Percentiles rank a stretch among this genome's conserved stretches.
Conservation (phyloP, 768 basidiomycete species). For the Fistulinella prunicolor region DNA sequence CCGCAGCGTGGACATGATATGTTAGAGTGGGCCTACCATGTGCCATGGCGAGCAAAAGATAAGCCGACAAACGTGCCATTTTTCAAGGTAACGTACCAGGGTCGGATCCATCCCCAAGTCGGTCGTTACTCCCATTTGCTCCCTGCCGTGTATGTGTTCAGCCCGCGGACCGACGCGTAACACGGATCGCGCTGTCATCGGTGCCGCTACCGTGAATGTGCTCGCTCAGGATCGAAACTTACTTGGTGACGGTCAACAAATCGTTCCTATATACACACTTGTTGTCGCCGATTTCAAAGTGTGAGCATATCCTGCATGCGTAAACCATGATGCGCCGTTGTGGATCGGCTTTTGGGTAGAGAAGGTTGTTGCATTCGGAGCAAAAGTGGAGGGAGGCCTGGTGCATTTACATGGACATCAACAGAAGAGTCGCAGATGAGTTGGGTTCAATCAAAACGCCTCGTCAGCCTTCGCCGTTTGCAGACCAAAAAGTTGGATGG, state of each 20-base stretch:
- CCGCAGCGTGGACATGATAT: constrained; percentile 82
- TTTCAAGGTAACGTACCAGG: constrained; percentile 47
- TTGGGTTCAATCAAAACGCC: constrained; percentile 1
- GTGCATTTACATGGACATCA: background rate
- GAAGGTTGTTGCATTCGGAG: constrained; percentile 91
- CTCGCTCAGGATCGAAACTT: constrained; percentile 18
- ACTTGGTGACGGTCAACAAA: constrained; percentile 92
- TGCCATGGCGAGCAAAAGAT: no score
- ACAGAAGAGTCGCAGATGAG: no score
- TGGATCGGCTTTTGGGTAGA: constrained; percentile 91
- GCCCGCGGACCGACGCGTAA: background rate
- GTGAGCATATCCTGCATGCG: constrained; percentile 86
- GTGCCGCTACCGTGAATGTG: background rate
- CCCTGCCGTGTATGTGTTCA: constrained; percentile 46
- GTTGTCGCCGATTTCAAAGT: constrained; percentile 82
- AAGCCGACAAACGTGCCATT: background rate
- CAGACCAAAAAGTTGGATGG: constrained; percentile 3
- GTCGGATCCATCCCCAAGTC: constrained; percentile 90
- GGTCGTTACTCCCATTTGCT: constrained; percentile 88
- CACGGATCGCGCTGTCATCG: constrained; percentile 13
- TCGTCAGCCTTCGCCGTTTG: constrained; percentile 14
- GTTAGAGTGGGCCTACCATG: constrained; percentile 72
- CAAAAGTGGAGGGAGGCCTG: constrained; percentile 89
- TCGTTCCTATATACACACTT: constrained; percentile 93
- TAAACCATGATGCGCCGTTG: constrained; percentile 84